These are phyloP conservation scores for Lecanoromycetidae sp. DNA, from an alignment of 2,329 filamentous ascomycete genomes.

Conservation along the genomic window DNA sequence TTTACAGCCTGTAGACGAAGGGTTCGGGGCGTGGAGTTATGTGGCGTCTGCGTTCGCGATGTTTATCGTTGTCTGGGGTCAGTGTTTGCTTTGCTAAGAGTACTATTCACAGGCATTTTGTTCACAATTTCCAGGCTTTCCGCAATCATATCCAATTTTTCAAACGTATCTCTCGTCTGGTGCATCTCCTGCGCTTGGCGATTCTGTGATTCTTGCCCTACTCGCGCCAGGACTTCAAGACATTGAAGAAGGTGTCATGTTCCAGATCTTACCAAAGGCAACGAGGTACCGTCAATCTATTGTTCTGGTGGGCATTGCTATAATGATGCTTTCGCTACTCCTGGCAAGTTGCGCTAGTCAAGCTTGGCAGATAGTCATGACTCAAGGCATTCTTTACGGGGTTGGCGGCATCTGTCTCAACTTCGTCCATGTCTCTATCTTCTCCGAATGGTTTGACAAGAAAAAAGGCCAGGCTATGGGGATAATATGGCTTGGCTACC, in stretches of 20 bases:
- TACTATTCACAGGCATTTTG: not conserved
- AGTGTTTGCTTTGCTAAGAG: not conserved
- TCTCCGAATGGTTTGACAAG: constrained; percentile 40
- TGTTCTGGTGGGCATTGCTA: constrained; percentile 9
- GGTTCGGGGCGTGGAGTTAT: constrained; percentile 13
- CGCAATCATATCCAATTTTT: constrained; percentile 10
- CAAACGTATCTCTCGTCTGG: constrained; percentile 10
- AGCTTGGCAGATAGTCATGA: constrained; percentile 32
- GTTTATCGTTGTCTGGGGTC: constrained; percentile 13
- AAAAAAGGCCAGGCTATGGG: constrained; percentile 38
- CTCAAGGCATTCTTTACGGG: constrained; percentile 35
- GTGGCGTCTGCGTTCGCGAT: constrained; percentile 10
- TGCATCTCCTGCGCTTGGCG: not conserved
- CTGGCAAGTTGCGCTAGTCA: constrained; percentile 10
- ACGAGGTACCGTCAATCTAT: constrained; percentile 10
- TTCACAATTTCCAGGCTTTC: constrained; percentile 3
- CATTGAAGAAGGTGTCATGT: constrained; percentile 13
- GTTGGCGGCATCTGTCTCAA: constrained; percentile 36
- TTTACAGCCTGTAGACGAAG: constrained; percentile 11
- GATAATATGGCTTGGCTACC: constrained; percentile 13
- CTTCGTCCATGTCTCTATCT: constrained; percentile 34
- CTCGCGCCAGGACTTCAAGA: constrained; percentile 10
- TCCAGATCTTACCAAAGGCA: constrained; percentile 12
- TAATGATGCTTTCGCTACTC: constrained; percentile 10
- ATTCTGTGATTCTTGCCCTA: constrained; percentile 8